Conservation (phyloP, 306 rosid genomes). For the Vigna unguiculata region DNA sequence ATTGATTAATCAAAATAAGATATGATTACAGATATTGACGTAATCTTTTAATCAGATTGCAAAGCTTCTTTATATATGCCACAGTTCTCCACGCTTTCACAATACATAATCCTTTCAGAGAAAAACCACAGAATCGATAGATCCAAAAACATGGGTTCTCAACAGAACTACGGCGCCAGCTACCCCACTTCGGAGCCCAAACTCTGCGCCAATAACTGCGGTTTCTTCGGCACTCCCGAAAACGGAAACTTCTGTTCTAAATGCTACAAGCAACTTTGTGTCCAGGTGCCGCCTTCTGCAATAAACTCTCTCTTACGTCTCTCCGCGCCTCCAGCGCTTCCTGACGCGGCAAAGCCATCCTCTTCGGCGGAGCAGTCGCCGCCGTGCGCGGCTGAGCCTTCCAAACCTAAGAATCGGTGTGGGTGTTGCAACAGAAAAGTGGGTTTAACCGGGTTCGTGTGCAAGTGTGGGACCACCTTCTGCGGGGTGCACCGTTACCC, state of each 20-base stretch:
- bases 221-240: conserved; percentile 62
- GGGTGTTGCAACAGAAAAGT: conserved; percentile 60
- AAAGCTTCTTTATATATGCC: not conserved
- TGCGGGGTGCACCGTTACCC: conserved; percentile 68
- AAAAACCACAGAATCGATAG: not conserved
- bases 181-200: conserved; percentile 59
- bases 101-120: not conserved
- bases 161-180: conserved; percentile 59
- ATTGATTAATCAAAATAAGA: too few species aligned
- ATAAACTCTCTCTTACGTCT: conserved; percentile 14
- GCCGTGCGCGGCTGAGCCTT: not conserved
- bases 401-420: conserved; percentile 53
- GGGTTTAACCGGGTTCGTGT: conserved; percentile 59
- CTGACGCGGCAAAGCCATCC: not conserved
- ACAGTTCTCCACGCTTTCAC: not conserved
- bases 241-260: conserved; percentile 69
- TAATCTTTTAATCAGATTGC: too few species aligned
- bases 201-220: conserved; percentile 72
- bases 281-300: conserved; percentile 44
- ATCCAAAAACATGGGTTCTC: conserved; percentile 53
- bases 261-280: conserved; percentile 53
- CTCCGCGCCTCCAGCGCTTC: not conserved
- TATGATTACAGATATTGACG: too few species aligned
- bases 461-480: conserved; percentile 66
- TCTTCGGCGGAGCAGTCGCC: not conserved